Base-by-base conservation (phyloP, 2,329 filamentous ascomycete genomes). In the Phialophora tarda region DNA sequence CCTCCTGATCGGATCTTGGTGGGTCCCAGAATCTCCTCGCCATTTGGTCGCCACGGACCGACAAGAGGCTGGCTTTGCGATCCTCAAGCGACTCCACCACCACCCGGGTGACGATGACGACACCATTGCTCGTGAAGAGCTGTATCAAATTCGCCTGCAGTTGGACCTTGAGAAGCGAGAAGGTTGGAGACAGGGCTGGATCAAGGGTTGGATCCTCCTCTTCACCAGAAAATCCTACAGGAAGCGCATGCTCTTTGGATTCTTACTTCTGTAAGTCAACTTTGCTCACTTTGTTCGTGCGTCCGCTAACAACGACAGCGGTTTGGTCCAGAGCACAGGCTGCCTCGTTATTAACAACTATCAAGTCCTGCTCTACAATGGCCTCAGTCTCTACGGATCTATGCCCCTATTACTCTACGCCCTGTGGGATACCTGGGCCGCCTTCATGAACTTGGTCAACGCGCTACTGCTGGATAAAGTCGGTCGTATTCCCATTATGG, bases 361-460 rank as follows among this genome's bases (percentile, higher is more conserved):
- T 50, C 77, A 79, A 5, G 75, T 79, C 0, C 75, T 78, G 0
- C 78, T 84, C 44, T 83, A 83, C 71, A 73, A 75, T 17, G 76
- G 79, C 1, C 77, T 84, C 0, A 82, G 81, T 7, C 71, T 78
- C 53, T 71, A 67, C 47, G 75, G 74, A 28, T 76, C 75, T 59
- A 77, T 78, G 75, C 80, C 81, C 4, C 72, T 83, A 23, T 75
- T 83, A 10, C 72, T 83, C 21, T 78, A 76, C 66, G 81, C 79
- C 17, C 64, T 81, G 21, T 83, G 79, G 78, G 62, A 63, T 30
- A 67, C 67, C 6, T 67, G 61, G 61, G 67, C 64, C 6, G 61
- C 62, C 7, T 59, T 64, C 48, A 62, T 69, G 57, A 65, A 65
- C 41, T 62, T 64, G 17, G 26, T 69, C 57, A 65, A 65, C 23